Conservation (phyloP, 768 basidiomycete genomes). For the Brasilioporus rufonigricans region DNA sequence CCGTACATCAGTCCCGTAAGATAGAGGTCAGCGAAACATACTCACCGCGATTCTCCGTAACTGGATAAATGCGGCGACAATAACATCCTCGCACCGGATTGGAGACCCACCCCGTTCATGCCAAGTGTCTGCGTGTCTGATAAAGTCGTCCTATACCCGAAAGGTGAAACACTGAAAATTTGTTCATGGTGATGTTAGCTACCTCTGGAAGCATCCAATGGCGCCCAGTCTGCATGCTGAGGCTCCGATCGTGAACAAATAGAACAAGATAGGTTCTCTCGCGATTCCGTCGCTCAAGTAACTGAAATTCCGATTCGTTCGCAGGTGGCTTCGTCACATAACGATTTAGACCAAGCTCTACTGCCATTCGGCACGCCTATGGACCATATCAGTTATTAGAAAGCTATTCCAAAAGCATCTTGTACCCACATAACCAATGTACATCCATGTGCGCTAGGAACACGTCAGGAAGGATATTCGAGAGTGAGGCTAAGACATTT, state of each 20-base stretch:
- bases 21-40: conserved; percentile 5
- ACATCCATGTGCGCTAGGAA: conserved; percentile 76
- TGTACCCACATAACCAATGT: conserved; percentile 74
- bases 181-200: conserved; percentile 1
- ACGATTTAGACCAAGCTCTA: conserved; percentile 78
- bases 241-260: conserved; percentile 82
- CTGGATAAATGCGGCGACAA: conserved; percentile 74
- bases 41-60: conserved; percentile 78
- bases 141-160: conserved; percentile 56
- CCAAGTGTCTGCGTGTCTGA: conserved; percentile 68
- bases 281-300: conserved; percentile 75
- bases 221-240: conserved; percentile 83
- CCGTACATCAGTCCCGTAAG: background rate
- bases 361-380: conserved; percentile 85
- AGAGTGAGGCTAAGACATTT: conserved; percentile 3
- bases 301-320: conserved; percentile 63
- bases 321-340: conserved; percentile 53
- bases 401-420: background rate
- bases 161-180: conserved; percentile 11
- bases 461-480: conserved; percentile 14
- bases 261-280: conserved; percentile 86
- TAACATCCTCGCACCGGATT: conserved; percentile 75
- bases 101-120: conserved; percentile 54
- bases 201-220: conserved; percentile 87
- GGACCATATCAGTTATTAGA: conserved; percentile 1